phyloP scores from a whole-genome alignment of 2,329 filamentous ascomycete genomes.

The Cordyceps fumosorosea region DNA sequence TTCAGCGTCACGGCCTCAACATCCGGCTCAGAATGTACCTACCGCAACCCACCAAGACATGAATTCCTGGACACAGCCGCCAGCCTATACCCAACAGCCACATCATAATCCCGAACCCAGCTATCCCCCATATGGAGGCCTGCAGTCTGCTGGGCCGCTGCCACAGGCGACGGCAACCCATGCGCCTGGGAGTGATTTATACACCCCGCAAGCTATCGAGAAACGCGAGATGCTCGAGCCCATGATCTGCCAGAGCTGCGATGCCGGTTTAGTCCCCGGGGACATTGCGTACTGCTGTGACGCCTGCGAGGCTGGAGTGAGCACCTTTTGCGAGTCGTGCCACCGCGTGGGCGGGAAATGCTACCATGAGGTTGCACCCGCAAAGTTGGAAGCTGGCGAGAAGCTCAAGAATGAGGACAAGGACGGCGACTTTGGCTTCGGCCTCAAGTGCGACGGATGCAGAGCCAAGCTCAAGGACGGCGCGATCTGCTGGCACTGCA shows the following conservation, averaged over 20 bases:
- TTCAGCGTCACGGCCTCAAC: background rate
- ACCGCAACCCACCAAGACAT: background rate
- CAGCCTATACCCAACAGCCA: background rate
- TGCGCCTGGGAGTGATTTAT: background rate
- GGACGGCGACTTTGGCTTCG: slow-evolving; percentile 8
- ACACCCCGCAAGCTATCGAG: background rate
- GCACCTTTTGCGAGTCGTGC: slow-evolving; percentile 7
- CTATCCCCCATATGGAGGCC: background rate
- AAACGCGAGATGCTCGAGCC: slow-evolving; percentile 10
- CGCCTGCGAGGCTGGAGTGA: background rate
- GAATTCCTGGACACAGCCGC: background rate
- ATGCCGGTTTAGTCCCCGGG: slow-evolving; percentile 3
- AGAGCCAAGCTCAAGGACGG: slow-evolving; percentile 16
- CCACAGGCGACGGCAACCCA: background rate
- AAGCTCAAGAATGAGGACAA: slow-evolving; percentile 8
- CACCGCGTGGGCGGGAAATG: slow-evolving; percentile 1
- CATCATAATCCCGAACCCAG: background rate
- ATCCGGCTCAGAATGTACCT: background rate
- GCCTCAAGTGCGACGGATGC: slow-evolving; percentile 41
- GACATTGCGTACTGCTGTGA: slow-evolving; percentile 12
- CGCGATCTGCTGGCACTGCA: slow-evolving; percentile 18
- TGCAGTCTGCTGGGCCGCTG: background rate
- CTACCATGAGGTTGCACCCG: slow-evolving; percentile 1
- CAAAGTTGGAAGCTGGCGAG: background rate
- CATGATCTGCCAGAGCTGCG: slow-evolving; percentile 13